Evolutionary conservation across 805 yeast species (phyloP).

Genomic region (Yarrowia sp.): DNA sequence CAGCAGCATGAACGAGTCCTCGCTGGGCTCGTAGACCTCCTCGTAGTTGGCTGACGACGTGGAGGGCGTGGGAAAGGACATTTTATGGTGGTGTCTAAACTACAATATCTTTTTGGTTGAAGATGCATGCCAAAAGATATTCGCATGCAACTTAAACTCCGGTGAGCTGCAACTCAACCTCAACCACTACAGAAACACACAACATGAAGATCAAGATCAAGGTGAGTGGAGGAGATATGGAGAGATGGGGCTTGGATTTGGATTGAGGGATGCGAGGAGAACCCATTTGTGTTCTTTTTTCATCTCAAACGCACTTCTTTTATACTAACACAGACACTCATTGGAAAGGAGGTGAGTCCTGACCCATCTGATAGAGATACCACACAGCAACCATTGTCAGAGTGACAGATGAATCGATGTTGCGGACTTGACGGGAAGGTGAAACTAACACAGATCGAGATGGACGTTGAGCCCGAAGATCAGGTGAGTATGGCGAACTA

Average conservation of each 20-base stretch:
- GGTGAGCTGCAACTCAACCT: slow-evolving; percentile 21
- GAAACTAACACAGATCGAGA: slow-evolving; percentile 58
- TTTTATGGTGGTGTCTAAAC: background rate
- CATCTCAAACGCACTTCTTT: too few relatives aligned
- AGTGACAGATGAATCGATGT: background rate
- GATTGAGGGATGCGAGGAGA: background rate
- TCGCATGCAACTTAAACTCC: slow-evolving; percentile 28
- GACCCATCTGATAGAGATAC: background rate
- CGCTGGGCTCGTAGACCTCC: slow-evolving; percentile 93
- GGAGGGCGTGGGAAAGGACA: slow-evolving; percentile 61
- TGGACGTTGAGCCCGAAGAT: slow-evolving; percentile 74
- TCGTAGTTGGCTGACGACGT: slow-evolving; percentile 63
- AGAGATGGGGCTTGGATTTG: background rate
- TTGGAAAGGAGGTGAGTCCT: slow-evolving; percentile 72
- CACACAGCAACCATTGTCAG: background rate
- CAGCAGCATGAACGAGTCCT: slow-evolving; percentile 83
- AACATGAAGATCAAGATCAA: slow-evolving; percentile 72
- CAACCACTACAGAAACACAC: slow-evolving; percentile 17
- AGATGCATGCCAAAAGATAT: slow-evolving; percentile 5
- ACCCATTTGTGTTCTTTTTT: background rate
- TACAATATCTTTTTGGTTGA: background rate
- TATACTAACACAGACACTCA: slow-evolving; percentile 59
- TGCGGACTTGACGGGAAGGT: background rate
- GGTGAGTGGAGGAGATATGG: slow-evolving; percentile 48
- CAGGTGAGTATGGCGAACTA: slow-evolving; percentile 53